These are phyloP conservation scores for Neoscytalidium dimidiatum DNA, from an alignment of 2,329 filamentous ascomycete species.

Conservation along the genomic window DNA sequence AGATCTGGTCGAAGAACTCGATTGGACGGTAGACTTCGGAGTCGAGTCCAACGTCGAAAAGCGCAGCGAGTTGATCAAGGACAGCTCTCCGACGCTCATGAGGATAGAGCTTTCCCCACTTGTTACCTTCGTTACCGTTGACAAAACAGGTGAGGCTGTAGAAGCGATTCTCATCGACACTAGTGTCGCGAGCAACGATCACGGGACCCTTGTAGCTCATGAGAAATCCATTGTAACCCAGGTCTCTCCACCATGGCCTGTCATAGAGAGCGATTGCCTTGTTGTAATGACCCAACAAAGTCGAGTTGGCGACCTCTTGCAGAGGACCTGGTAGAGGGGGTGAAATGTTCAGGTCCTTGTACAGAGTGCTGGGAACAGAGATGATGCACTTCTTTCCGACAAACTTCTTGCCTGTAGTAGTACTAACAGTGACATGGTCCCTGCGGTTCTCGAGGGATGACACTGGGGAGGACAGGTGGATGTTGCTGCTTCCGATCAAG, in stretches of 20 bases:
- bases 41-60: constrained; percentile 27
- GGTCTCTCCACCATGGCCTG: constrained; percentile 49
- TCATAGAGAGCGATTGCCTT: constrained; percentile 54
- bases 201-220: constrained; percentile 43
- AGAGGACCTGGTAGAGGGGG: constrained; percentile 50
- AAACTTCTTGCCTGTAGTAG: background rate
- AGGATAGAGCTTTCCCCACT: constrained; percentile 35
- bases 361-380: constrained; percentile 40
- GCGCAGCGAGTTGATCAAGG: constrained; percentile 36
- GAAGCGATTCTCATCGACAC: constrained; percentile 27
- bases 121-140: constrained; percentile 38
- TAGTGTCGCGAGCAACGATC: constrained; percentile 31
- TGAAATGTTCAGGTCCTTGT: constrained; percentile 48
- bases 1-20: constrained; percentile 31
- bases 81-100: constrained; percentile 35
- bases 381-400: constrained; percentile 24
- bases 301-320: constrained; percentile 36
- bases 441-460: background rate
- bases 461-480: background rate
- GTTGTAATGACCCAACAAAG: constrained; percentile 48
- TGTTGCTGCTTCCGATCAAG: background rate
- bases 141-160: constrained; percentile 46
- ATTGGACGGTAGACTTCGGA: background rate
- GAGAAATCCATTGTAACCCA: constrained; percentile 49
- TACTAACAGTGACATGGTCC: background rate